These are phyloP conservation scores for Melampsora larici-populina DNA, from an alignment of 1,284 basidiomycete species.

Conservation along the genomic window DNA sequence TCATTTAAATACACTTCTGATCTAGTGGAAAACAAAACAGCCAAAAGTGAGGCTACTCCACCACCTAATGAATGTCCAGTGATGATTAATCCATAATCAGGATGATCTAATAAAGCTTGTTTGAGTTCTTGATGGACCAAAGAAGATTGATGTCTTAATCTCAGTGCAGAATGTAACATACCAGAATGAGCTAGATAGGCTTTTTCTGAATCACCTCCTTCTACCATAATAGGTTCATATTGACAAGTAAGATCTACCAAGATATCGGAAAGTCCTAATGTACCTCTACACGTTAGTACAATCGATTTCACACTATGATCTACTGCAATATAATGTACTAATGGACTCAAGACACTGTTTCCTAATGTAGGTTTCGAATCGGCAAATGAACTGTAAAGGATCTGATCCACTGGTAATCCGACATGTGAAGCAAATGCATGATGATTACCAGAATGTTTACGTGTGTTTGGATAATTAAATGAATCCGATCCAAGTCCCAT, in stretches of 20 bases:
- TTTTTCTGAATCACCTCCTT: slow-evolving; percentile 54
- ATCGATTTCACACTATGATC: slow-evolving; percentile 57
- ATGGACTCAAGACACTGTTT: slow-evolving; percentile 54
- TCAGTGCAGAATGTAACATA: slow-evolving; percentile 57
- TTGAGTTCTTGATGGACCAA: slow-evolving; percentile 57
- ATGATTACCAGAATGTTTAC: slow-evolving; percentile 54
- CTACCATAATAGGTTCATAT: slow-evolving; percentile 56
- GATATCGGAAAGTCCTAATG: slow-evolving; percentile 58
- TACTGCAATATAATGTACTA: slow-evolving; percentile 58
- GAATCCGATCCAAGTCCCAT: slow-evolving; percentile 55
- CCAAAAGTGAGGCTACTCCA: slow-evolving; percentile 57
- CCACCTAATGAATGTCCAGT: slow-evolving; percentile 59
- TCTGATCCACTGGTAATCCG: slow-evolving; percentile 57
- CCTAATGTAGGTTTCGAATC: slow-evolving; percentile 50
- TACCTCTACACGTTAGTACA: slow-evolving; percentile 58
- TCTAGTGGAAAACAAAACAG: slow-evolving; percentile 53
- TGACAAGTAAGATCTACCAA: slow-evolving; percentile 60
- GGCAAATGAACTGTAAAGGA: slow-evolving; percentile 58
- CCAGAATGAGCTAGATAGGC: slow-evolving; percentile 58
- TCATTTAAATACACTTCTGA: slow-evolving; percentile 51
- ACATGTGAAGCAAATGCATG: slow-evolving; percentile 56
- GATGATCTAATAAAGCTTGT: slow-evolving; percentile 55
- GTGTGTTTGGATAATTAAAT: slow-evolving; percentile 57
- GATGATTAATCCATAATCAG: slow-evolving; percentile 58
- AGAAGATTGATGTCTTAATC: slow-evolving; percentile 54